Percentiles rank a stretch among this genome's conserved stretches.
phyloP scores from a whole-genome alignment of 2,329 filamentous ascomycete species.

The Fusarium fracticaudum region DNA sequence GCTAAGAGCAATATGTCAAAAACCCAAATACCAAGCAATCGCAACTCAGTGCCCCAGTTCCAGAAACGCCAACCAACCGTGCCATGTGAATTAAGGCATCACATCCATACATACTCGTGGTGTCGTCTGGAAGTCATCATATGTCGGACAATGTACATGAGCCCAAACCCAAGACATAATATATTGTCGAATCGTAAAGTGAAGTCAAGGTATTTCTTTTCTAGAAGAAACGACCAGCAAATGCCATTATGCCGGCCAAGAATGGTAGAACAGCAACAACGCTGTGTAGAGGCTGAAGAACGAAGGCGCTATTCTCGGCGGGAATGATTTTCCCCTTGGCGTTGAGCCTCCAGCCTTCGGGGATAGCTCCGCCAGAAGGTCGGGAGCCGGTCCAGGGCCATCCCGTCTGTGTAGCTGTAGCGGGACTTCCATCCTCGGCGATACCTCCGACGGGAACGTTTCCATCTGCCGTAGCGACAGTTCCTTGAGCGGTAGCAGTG shows the following conservation, averaged over 20 bases:
- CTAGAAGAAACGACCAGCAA: conserved; percentile 38
- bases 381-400: conserved; percentile 73
- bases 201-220: neutral
- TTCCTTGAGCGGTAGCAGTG: conserved; percentile 67
- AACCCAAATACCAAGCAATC: neutral
- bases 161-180: neutral
- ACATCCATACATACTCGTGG: conserved; percentile 2
- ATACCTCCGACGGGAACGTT: conserved; percentile 77
- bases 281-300: conserved; percentile 31
- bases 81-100: conserved; percentile 14
- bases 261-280: conserved; percentile 42
- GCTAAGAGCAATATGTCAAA: conserved; percentile 19
- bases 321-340: conserved; percentile 82
- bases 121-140: neutral
- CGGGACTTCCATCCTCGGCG: conserved; percentile 63
- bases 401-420: conserved; percentile 65
- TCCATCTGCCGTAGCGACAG: conserved; percentile 71
- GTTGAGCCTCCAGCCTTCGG: conserved; percentile 83
- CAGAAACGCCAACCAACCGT: conserved; percentile 21
- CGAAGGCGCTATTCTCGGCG: conserved; percentile 59
- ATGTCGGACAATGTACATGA: neutral
- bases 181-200: conserved; percentile 1
- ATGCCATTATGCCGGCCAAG: conserved; percentile 37
- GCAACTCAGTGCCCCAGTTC: conserved; percentile 9
- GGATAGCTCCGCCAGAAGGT: conserved; percentile 67